These are phyloP conservation scores for Kodamaea neixiangensis DNA, from an alignment of 805 yeast genomes.

Conservation along the genomic window DNA sequence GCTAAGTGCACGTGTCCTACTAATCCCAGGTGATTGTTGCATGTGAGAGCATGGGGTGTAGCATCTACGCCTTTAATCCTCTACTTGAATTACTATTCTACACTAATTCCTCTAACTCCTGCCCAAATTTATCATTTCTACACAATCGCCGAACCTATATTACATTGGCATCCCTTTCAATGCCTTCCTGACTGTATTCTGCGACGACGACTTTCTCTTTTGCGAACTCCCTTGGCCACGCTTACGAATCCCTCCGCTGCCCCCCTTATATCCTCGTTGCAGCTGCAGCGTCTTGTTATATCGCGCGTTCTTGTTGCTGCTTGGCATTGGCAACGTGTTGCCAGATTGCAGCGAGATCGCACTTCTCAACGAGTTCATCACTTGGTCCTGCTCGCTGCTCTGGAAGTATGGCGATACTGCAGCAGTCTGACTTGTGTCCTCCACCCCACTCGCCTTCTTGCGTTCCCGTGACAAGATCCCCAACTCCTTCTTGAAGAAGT, in stretches of 20 bases:
- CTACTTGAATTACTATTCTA: no score
- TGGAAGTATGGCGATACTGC: conserved; percentile 8
- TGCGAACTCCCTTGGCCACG: conserved; percentile 8
- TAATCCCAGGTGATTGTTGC: no score
- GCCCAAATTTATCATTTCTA: no score
- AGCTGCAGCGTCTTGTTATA: conserved; percentile 1
- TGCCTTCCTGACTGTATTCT: neutral
- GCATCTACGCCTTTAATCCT: no score
- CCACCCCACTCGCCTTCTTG: conserved; percentile 18
- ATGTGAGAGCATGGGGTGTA: no score
- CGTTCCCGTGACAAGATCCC: conserved; percentile 33
- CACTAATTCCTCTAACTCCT: no score
- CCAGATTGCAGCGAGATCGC: conserved; percentile 7
- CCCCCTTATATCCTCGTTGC: conserved; percentile 2
- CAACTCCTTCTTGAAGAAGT: conserved; percentile 40
- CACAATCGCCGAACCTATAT: no score
- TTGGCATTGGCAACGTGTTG: conserved; percentile 5
- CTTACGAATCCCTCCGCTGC: neutral
- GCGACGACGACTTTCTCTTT: neutral
- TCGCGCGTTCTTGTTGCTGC: neutral
- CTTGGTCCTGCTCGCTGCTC: conserved; percentile 12
- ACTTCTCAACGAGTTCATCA: conserved; percentile 11
- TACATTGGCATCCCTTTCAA: conserved; percentile 9
- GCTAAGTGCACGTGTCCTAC: no score
- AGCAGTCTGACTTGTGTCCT: conserved; percentile 1